A percentile compares a stretch with the other conserved stretches of the same genome.
phyloP scores from a whole-genome alignment of 1,284 basidiomycete species.

The Mycosarcoma mackinlayi region DNA sequence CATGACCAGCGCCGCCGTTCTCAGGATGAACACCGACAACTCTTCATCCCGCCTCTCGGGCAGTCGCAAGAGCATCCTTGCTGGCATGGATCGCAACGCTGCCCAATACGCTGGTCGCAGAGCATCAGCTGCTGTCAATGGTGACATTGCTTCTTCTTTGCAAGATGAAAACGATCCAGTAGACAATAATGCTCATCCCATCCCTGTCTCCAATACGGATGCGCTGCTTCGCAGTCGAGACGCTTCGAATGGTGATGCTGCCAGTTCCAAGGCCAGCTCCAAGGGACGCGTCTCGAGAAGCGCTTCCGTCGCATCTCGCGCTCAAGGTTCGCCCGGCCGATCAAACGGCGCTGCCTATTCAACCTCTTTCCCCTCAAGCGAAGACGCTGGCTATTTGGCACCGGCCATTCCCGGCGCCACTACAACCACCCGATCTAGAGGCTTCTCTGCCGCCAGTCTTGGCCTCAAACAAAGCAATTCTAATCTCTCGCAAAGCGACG shows the following conservation, averaged over 20 bases:
- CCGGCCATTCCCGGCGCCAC: slow-evolving; percentile 14
- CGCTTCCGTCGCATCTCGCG: slow-evolving; percentile 22
- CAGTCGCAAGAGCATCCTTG: slow-evolving; percentile 43
- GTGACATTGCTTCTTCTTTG: background rate
- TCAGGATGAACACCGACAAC: slow-evolving; percentile 33
- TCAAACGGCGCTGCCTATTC: slow-evolving; percentile 11
- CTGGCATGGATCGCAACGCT: slow-evolving; percentile 31
- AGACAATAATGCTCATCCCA: slow-evolving; percentile 16
- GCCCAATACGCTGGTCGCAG: slow-evolving; percentile 2
- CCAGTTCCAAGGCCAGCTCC: slow-evolving; percentile 15
- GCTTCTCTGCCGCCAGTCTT: slow-evolving; percentile 25
- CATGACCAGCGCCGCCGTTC: slow-evolving; percentile 46
- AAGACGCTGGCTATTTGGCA: slow-evolving; percentile 20
- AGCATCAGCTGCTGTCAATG: slow-evolving; percentile 1
- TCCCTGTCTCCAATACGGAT: slow-evolving; percentile 50
- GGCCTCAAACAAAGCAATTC: slow-evolving; percentile 47
- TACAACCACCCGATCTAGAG: slow-evolving; percentile 5
- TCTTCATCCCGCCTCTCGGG: slow-evolving; percentile 16
- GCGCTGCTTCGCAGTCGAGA: slow-evolving; percentile 33
- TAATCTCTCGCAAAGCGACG: slow-evolving; percentile 47
- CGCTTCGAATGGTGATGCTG: slow-evolving; percentile 5
- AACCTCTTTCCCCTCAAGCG: background rate
- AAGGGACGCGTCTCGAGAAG: slow-evolving; percentile 22
- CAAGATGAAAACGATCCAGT: slow-evolving; percentile 23
- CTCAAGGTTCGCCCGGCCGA: slow-evolving; percentile 12